Evolutionary conservation across 495 filamentous ascomycete genomes (phyloP), one percentile per base, ranked within the genome.

Genomic region (Tetracladium setigerum): DNA sequence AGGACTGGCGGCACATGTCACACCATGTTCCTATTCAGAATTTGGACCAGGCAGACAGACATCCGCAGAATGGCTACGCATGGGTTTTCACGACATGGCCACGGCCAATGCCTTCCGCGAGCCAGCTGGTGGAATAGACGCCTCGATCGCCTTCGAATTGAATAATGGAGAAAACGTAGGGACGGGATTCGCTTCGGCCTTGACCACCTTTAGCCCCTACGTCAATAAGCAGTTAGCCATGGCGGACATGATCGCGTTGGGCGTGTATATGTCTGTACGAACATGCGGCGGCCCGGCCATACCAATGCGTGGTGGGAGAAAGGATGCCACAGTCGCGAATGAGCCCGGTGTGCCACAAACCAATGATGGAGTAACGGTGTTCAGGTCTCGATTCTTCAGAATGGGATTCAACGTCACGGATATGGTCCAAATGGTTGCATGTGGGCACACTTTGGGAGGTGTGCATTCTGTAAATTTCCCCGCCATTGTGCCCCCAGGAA

Each of bases 61-160:
- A 30, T 72, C 79, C 11, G 72, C 76, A 5, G 78, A 82, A 62
- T 82, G 77, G 78, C 58, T 83, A 41, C 72, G 78, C 18, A 66
- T 74, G 11, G 77, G 71, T 32, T 82, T 83, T 49, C 79, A 83
- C 56, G 79, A 83, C 54, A 81, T 82, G 71, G 63, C 77, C 5
- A 77, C 76, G 6, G 69, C 64, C 16, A 73, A 74, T 59, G 62
- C 65, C 14, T 72, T 60, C 52, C 48, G 44, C 19, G 63, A 62
- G 30, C 62, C 63, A 6, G 47, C 62, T n/a, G 78, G 77, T 34
- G 79, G 79, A 2, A 46, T 83, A 34, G 79, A 83, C 59, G 78
- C 66, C 22, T 81, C 77, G 1, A 58, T 83, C 27, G 72, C 76
- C 31, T 83, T 76, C 47, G 79, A 83, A 54, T 50, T 76, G 35